Evolutionary conservation across 495 filamentous ascomycete genomes (phyloP).

Genomic region (Endocarpon pusillum): DNA sequence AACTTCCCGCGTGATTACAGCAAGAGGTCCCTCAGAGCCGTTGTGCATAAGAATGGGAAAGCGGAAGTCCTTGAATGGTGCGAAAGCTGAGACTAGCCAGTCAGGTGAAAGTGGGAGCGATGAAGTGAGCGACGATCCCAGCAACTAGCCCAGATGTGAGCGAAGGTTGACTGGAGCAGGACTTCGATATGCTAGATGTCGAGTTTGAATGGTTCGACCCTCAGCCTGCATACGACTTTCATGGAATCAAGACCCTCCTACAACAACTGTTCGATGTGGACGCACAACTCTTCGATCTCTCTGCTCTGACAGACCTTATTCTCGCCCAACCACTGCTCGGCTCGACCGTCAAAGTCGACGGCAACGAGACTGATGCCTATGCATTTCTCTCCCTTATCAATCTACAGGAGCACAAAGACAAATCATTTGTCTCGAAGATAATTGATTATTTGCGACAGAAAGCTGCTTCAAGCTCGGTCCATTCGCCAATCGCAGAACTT

Average conservation of each 20-base stretch:
- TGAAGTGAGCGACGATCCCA: too few species aligned
- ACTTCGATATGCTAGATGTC: constrained; percentile 79
- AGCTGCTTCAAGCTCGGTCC: constrained; percentile 32
- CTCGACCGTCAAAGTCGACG: constrained; percentile 89
- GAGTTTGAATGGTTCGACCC: constrained; percentile 99
- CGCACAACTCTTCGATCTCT: constrained; percentile 67
- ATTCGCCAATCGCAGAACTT: constrained; percentile 36
- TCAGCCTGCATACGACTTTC: constrained; percentile 76
- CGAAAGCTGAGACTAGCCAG: neutral
- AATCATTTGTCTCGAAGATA: constrained; percentile 49
- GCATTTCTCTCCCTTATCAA: constrained; percentile 88
- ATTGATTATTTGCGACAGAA: constrained; percentile 51
- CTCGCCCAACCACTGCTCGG: constrained; percentile 77
- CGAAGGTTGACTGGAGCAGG: constrained; percentile 26
- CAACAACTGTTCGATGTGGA: constrained; percentile 91
- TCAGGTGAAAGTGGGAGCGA: neutral
- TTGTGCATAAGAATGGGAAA: neutral
- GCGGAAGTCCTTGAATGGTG: neutral
- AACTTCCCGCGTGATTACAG: too few species aligned
- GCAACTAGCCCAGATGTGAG: too few species aligned
- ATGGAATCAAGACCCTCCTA: constrained; percentile 78
- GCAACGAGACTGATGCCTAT: constrained; percentile 85
- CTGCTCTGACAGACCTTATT: constrained; percentile 70
- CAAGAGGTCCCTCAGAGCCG: too few species aligned
- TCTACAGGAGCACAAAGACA: constrained; percentile 58